A percentile compares a stretch with the other conserved stretches of the same genome.
These are phyloP conservation scores for Aspergillus udagawae DNA, from an alignment of 2,329 filamentous ascomycete genomes.

Conservation along the genomic window DNA sequence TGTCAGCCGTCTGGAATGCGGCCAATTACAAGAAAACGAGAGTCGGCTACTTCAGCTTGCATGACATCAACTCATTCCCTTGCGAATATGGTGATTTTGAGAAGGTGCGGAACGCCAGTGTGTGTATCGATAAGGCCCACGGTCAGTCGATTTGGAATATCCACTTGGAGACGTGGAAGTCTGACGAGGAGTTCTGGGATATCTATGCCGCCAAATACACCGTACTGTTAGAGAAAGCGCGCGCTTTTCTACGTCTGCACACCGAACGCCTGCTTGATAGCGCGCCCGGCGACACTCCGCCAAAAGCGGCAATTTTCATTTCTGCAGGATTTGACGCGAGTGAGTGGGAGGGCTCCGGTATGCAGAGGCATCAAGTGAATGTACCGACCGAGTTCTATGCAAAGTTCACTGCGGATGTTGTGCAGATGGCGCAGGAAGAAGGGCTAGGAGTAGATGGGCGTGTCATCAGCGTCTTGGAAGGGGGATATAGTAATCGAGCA, in stretches of 20 bases:
- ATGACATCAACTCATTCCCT: constrained; percentile 98
- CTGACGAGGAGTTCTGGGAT: constrained; percentile 78
- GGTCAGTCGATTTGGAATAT: constrained; percentile 95
- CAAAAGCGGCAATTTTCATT: constrained; percentile 86
- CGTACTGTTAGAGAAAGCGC: constrained; percentile 74
- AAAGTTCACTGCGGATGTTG: constrained; percentile 78
- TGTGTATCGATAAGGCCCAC: constrained; percentile 92
- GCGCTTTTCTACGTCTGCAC: constrained; percentile 70
- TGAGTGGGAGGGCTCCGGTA: constrained; percentile 85
- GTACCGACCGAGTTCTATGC: constrained; percentile 97
- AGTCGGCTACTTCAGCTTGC: constrained; percentile 93
- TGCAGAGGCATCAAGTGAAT: constrained; percentile 95
- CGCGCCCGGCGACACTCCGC: constrained; percentile 55
- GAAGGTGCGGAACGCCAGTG: constrained; percentile 88
- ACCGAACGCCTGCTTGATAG: constrained; percentile 57
- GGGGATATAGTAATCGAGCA: constrained; percentile 91
- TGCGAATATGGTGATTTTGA: constrained; percentile 91
- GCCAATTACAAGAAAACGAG: constrained; percentile 74
- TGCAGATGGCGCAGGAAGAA: constrained; percentile 75
- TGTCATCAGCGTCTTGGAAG: constrained; percentile 89
- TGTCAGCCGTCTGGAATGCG: constrained; percentile 63
- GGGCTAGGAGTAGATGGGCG: constrained; percentile 74
- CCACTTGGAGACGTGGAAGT: constrained; percentile 84
- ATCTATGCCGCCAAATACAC: constrained; percentile 78
- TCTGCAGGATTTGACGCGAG: constrained; percentile 97